Percentiles rank a stretch among this genome's conserved stretches.
phyloP scores from a whole-genome alignment of 75 land plant species.

The Azolla pinnata region DNA sequence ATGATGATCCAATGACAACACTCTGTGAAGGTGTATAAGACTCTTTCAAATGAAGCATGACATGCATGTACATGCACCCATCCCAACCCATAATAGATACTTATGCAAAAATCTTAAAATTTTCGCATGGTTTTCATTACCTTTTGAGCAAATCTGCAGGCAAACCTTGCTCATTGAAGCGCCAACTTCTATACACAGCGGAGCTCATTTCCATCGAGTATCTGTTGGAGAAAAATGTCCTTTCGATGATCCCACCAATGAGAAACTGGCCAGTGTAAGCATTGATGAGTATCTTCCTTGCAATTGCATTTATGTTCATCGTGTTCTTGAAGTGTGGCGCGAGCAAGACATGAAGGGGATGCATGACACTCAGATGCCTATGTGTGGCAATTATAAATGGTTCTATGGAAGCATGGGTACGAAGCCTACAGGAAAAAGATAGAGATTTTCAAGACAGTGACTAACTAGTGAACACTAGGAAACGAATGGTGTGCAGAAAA shows the following conservation, averaged over 20 bases:
- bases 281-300: conserved; percentile 36
- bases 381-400: conserved; percentile 57
- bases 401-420: conserved; percentile 39
- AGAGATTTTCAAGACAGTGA: too few species aligned
- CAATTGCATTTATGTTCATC: conserved; percentile 46
- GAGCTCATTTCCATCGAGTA: conserved; percentile 42
- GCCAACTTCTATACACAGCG: conserved; percentile 32
- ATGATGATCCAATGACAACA: too few species aligned
- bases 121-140: conserved; percentile 9
- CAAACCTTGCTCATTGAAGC: conserved; percentile 36
- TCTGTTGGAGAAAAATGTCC: conserved; percentile 27
- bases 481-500: background rate
- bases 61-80: background rate
- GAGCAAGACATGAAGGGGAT: conserved; percentile 44
- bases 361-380: conserved; percentile 54
- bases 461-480: background rate
- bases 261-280: conserved; percentile 9
- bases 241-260: conserved; percentile 38
- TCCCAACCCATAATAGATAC: background rate
- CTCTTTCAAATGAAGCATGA: too few species aligned
- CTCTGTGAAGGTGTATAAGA: too few species aligned
- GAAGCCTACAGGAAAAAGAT: conserved; percentile 42
- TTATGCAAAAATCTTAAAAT: background rate
- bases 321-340: conserved; percentile 63
- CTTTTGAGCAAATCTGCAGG: conserved; percentile 42